Conservation (phyloP, 345 rosid genomes). For the Bruguiera parviflora region DNA sequence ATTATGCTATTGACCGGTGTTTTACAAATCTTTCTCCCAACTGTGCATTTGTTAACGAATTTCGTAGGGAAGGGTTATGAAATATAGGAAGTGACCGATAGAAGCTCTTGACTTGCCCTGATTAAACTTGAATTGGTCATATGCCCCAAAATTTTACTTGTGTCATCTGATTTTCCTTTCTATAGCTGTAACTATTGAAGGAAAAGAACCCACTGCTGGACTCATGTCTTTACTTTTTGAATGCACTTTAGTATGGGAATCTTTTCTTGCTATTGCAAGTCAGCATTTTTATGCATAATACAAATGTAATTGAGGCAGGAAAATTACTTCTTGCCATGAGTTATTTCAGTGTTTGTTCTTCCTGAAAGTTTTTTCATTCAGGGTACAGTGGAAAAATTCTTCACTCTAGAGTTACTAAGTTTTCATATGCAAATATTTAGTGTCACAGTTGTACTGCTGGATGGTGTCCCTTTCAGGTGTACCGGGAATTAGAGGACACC, state of each 20-base stretch:
- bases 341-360: not conserved
- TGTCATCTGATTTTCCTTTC: no score
- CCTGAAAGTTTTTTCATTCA: no score
- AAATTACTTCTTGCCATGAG: not conserved
- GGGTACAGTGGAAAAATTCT: no score
- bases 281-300: not conserved
- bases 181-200: no score
- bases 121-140: no score
- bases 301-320: not conserved
- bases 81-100: no score
- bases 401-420: not conserved
- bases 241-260: not conserved
- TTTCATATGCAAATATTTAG: not conserved
- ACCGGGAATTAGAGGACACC: constrained; percentile 78
- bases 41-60: not conserved
- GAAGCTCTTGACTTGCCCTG: no score
- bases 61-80: not conserved
- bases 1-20: not conserved
- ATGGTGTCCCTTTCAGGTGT: constrained; percentile 54
- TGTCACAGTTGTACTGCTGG: constrained; percentile 1
- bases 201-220: no score
- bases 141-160: no score
- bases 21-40: not conserved
- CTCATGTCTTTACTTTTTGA: not conserved
- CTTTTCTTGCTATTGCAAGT: constrained; percentile 1